Base-by-base conservation (phyloP, 2,329 filamentous ascomycete genomes). In the Aspergillus sp. region DNA sequence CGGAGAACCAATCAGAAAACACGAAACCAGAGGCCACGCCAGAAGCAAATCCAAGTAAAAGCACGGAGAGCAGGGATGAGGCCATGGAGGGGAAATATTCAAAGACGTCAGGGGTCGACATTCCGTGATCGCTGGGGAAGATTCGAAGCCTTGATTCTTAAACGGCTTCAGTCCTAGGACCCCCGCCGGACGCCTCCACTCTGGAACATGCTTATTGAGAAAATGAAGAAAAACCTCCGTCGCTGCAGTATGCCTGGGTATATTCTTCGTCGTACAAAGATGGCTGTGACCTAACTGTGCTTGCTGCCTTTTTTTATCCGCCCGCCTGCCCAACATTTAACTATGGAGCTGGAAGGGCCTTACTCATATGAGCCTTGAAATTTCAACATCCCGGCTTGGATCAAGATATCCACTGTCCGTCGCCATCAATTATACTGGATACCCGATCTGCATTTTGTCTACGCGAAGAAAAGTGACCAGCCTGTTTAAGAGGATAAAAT, bases 111-210 rank as follows among this genome's bases (percentile, higher is more conserved):
- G 71, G 74, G 34, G 64, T 74, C 41, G 75, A 79, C 49, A 65
- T 41, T 79, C 79, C 61, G 75, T 80, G 43, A 77, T 79, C 66
- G 77, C 77, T 39, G 58, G 70, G 59, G 69, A 72, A 53, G 60
- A 58, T 3, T 41, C 54, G 5, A 57, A 57, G 8, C 57, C 59
- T 15, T 62, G 57, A 62, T 43, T 42, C 6, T 18, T 22, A 47
- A 47, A 45, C 39, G 22, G 9, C 39, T 34, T 34, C 26, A 18
- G 39, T 26, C 39, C 34, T 17, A 22, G 26, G 12, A 12, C 22
- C 44, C 20, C 24, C 42, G 42, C 53, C n/a, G 26, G 26, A 38
- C 11, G 39, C 44, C 20, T n/a, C 42, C 42, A 48, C 12, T 36
- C n/a, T 20, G 20, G 18, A 20, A 48, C 53, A 53, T 53, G 39